Evolutionary conservation across 352 stramenopile species (phyloP), one percentile per base, ranked within the genome.

Genomic region (Pythium insidiosum): DNA sequence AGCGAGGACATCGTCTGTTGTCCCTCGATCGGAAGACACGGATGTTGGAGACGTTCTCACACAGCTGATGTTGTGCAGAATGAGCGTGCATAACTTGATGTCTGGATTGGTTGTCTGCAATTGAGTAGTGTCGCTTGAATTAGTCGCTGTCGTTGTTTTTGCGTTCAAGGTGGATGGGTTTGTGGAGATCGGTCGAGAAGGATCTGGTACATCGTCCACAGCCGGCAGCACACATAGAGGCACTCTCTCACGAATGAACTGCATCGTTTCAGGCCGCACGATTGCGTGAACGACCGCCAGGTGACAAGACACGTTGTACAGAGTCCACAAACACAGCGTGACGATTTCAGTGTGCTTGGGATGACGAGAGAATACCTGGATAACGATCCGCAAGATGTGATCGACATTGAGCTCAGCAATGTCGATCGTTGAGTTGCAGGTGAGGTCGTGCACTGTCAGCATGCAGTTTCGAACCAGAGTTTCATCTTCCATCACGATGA

Each of bases 271-370:
- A 1, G 66, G 56, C 19, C 63, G 47, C 9, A 87, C 55, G 12
- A 90, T 66, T 7, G 72, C 50, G 20, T 56, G 38, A 2, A 88
- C 47, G 1, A 75, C 58, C 3, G 33, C 30, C 7, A 63, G 46
- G 47, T 84, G 69, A 30, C 78, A 90, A 2, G 75, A 84, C 13
- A 88, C 41, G 24, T 90, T 90, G 63, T 90, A 90, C 19, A 88
- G 38, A 3, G 82, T 69, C 41, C 70, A 75, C 4, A 90, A 43
- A 46, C 73, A 90, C 3, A 90, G 52, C 9, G 72, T 81, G 38
- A 79, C 55, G 28, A 85, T 63, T 22, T 88, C 72, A 16, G 46
- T 41, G 22, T 63, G 74, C 30, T 55, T 50, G 1, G 51, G 53
- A 16, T 84, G 70, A 11, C 75, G 70, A 6, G 68, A 50, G 11